Percentiles rank a stretch among this genome's conserved stretches.
Conservation (phyloP, 2,329 filamentous ascomycete species). For the Hypoxylon rubiginosum region DNA sequence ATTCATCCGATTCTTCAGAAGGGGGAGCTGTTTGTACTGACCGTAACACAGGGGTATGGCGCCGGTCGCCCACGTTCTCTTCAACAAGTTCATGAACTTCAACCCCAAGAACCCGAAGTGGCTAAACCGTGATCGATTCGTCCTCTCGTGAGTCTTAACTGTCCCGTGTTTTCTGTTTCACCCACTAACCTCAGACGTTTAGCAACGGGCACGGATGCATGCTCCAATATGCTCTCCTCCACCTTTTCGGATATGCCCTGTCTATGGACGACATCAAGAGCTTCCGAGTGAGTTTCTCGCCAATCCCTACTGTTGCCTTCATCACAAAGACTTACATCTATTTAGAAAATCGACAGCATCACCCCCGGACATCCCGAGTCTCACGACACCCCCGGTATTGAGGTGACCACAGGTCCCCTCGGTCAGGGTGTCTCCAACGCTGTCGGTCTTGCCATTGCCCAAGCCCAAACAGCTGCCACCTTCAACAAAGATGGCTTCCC, state of each 20-base stretch:
- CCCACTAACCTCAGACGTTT: slow-evolving; percentile 33
- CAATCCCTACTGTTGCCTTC: background rate
- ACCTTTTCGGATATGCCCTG: slow-evolving; percentile 92
- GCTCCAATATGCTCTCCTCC: slow-evolving; percentile 98
- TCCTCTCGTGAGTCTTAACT: slow-evolving; percentile 88
- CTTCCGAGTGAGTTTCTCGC: slow-evolving; percentile 81
- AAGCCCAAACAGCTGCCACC: slow-evolving; percentile 88
- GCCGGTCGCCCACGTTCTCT: slow-evolving; percentile 94
- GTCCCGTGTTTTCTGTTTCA: background rate
- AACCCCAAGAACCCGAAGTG: slow-evolving; percentile 99
- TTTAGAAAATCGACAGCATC: slow-evolving; percentile 73
- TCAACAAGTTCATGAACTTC: slow-evolving; percentile 99
- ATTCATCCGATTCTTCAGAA: background rate
- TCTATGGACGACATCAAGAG: slow-evolving; percentile 92
- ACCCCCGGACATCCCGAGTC: slow-evolving; percentile 97
- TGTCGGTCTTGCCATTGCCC: slow-evolving; percentile 96
- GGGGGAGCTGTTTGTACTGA: slow-evolving; percentile 23
- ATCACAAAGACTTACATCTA: slow-evolving; percentile 34
- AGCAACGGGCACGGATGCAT: slow-evolving; percentile 99
- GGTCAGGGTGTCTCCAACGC: slow-evolving; percentile 98
- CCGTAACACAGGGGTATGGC: slow-evolving; percentile 79
- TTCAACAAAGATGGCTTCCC: slow-evolving; percentile 98
- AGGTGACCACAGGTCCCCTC: slow-evolving; percentile 97
- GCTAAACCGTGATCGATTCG: slow-evolving; percentile 98
- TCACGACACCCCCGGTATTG: slow-evolving; percentile 95